Percentiles rank a stretch among this genome's conserved stretches.
Evolutionary conservation across 805 yeast species (phyloP).

Genomic region (Barnettozyma wickerhamii): DNA sequence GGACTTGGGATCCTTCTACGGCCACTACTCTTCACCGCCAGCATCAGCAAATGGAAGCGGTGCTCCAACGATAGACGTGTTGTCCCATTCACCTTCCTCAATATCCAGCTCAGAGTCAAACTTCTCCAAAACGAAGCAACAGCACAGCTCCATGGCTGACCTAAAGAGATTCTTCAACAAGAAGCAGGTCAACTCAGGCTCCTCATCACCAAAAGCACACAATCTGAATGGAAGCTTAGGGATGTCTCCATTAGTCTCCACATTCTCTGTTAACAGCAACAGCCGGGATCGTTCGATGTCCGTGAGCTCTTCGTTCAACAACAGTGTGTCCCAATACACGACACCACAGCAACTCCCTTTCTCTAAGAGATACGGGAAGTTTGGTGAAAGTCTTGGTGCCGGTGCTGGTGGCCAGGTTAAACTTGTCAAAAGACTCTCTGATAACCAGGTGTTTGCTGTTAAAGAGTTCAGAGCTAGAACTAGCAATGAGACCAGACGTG

Average conservation of each 20-base stretch:
- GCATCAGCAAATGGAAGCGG: not conserved
- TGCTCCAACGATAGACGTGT: constrained; percentile 7
- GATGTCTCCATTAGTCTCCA: constrained; percentile 17
- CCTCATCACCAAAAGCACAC: constrained; percentile 20
- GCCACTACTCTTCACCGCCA: constrained; percentile 16
- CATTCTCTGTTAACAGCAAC: constrained; percentile 13
- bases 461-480: constrained; percentile 84
- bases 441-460: constrained; percentile 78
- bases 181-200: constrained; percentile 18
- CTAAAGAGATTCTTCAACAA: constrained; percentile 67
- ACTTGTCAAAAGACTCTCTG: constrained; percentile 62
- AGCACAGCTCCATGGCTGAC: constrained; percentile 79
- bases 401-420: constrained; percentile 95
- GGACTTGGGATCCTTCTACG: constrained; percentile 26
- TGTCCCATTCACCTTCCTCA: constrained; percentile 25
- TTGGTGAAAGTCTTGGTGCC: constrained; percentile 85
- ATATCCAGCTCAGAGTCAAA: constrained; percentile 22
- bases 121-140: constrained; percentile 46
- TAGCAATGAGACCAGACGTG: constrained; percentile 70
- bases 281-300: constrained; percentile 23
- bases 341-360: constrained; percentile 48
- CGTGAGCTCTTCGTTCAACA: constrained; percentile 32
- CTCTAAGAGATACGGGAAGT: constrained; percentile 71
- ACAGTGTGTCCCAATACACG: constrained; percentile 32
- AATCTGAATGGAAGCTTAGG: constrained; percentile 6